Conservation (phyloP, 2,329 filamentous ascomycete genomes). For the Biscogniauxia marginata region DNA sequence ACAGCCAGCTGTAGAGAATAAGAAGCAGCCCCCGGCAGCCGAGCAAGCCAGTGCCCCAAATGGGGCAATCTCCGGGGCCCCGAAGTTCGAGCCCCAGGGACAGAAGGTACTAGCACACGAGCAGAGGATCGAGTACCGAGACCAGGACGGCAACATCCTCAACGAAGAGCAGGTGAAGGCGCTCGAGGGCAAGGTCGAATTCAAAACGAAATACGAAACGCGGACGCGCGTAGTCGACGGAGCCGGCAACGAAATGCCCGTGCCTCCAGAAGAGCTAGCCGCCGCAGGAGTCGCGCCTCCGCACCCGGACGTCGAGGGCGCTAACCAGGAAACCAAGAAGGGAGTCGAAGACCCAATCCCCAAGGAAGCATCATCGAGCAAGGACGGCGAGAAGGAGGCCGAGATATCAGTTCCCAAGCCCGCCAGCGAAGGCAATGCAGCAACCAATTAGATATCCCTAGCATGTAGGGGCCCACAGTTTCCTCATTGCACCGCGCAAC, state of each 20-base stretch:
- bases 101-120: constrained; percentile 58
- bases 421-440: constrained; percentile 62
- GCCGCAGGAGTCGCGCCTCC: constrained; percentile 52
- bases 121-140: constrained; percentile 89
- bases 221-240: constrained; percentile 80
- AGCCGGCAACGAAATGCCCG: constrained; percentile 71
- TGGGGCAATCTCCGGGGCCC: constrained; percentile 45
- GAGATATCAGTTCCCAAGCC: constrained; percentile 58
- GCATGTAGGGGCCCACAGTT: too few species aligned
- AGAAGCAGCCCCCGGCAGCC: constrained; percentile 22
- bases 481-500: too few species aligned
- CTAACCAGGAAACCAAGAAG: constrained; percentile 57
- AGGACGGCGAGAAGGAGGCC: constrained; percentile 59
- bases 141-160: constrained; percentile 88
- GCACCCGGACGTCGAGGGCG: constrained; percentile 61
- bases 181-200: constrained; percentile 89
- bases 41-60: constrained; percentile 25
- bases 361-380: constrained; percentile 45
- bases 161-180: constrained; percentile 78
- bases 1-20: constrained; percentile 18
- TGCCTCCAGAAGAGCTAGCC: constrained; percentile 40
- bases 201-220: constrained; percentile 96
- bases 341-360: constrained; percentile 39
- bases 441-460: constrained; percentile 30
- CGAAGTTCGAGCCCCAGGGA: constrained; percentile 44